These are phyloP conservation scores for Prunus mira DNA, from an alignment of 306 rosid genomes.

Conservation along the genomic window DNA sequence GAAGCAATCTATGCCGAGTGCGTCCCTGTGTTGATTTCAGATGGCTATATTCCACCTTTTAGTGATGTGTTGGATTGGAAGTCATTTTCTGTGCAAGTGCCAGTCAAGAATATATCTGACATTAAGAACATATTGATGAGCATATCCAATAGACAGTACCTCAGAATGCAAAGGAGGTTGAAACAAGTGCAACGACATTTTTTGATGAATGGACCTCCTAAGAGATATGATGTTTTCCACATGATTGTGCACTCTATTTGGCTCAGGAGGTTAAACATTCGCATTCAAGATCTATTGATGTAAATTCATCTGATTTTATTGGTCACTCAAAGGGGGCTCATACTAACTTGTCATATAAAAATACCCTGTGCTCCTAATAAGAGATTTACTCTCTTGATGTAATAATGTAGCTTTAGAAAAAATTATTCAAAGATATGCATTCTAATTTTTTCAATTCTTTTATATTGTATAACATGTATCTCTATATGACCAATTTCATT, in stretches of 20 bases:
- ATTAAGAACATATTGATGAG: conserved; percentile 50
- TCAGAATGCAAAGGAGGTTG: conserved; percentile 40
- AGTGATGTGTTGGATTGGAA: conserved; percentile 35
- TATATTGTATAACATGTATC: too few species aligned
- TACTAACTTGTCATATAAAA: too few species aligned
- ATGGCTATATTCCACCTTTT: conserved; percentile 33
- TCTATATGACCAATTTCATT: too few species aligned
- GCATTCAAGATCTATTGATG: conserved; percentile 24
- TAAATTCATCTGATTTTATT: too few species aligned
- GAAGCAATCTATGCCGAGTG: conserved; percentile 65
- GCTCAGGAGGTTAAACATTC: conserved; percentile 56
- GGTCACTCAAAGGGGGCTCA: too few species aligned
- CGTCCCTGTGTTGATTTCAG: conserved; percentile 58
- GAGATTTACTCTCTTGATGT: too few species aligned
- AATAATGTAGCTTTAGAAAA: too few species aligned
- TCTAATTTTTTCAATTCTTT: too few species aligned
- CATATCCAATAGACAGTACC: conserved; percentile 41
- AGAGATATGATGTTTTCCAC: conserved; percentile 50
- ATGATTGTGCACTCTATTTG: conserved; percentile 61
- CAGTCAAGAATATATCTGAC: conserved; percentile 44
- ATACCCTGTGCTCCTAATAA: too few species aligned
- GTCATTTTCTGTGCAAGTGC: conserved; percentile 44
- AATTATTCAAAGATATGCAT: too few species aligned
- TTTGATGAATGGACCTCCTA: conserved; percentile 50
- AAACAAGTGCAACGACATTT: conserved; percentile 54